phyloP scores from a whole-genome alignment of 2,329 filamentous ascomycete genomes.

The Sporothrix luriei region DNA sequence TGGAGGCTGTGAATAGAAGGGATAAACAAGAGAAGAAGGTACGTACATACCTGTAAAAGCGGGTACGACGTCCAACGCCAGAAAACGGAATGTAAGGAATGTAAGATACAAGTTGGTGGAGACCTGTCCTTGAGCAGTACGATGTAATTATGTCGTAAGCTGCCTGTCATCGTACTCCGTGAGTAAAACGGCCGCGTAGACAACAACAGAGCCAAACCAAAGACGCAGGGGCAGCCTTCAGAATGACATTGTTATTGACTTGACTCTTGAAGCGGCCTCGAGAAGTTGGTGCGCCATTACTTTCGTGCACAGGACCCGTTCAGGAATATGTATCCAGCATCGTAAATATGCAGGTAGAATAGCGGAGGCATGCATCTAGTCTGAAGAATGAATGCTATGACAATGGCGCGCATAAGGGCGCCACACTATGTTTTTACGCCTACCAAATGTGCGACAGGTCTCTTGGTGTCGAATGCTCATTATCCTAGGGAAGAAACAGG shows the following conservation, averaged over 20 bases:
- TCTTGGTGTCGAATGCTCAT: not conserved
- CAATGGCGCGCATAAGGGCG: conserved; percentile 10
- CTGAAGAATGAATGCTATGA: not conserved
- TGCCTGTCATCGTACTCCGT: not conserved
- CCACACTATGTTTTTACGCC: conserved; percentile 3
- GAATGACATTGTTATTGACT: not conserved
- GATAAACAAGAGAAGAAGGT: too few relatives aligned
- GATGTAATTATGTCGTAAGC: too few relatives aligned
- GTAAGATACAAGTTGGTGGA: not conserved
- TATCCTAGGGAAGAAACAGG: not conserved
- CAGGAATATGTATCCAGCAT: not conserved
- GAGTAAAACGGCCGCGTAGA: not conserved
- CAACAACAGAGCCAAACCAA: not conserved
- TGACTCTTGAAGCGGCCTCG: not conserved
- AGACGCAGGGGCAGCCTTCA: not conserved
- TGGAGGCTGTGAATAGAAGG: too few relatives aligned
- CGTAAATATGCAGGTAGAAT: not conserved
- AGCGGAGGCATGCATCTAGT: conserved; percentile 6
- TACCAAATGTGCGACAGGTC: not conserved
- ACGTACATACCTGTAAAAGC: not conserved
- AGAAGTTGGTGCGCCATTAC: not conserved
- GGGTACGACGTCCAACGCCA: not conserved
- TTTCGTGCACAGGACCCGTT: not conserved
- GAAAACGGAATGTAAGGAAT: not conserved
- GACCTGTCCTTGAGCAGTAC: conserved; percentile 4